Conservation (phyloP, 108 stramenopile genomes). For the Fragilariopsis cylindrus region DNA sequence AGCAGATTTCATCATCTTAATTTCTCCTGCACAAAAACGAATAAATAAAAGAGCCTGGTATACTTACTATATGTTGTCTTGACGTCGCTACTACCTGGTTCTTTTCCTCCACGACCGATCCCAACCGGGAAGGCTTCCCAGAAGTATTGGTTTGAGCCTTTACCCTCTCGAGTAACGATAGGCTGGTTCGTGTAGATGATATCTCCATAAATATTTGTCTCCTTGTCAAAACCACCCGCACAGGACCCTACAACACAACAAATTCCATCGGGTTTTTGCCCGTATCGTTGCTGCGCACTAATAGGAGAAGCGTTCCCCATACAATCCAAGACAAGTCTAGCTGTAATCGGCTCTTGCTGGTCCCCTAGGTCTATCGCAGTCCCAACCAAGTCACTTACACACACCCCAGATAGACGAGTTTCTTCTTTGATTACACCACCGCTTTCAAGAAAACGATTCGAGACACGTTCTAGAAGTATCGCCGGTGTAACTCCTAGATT, state of each 20-base stretch:
- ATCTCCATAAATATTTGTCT: conserved; percentile 81
- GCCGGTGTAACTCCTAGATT: conserved; percentile 79
- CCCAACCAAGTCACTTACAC: conserved; percentile 65
- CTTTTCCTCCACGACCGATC: conserved; percentile 65
- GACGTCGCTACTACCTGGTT: conserved; percentile 64
- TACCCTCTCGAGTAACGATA: conserved; percentile 47
- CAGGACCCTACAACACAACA: conserved; percentile 90
- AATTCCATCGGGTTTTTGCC: conserved; percentile 85
- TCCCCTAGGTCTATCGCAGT: conserved; percentile 75
- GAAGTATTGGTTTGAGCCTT: conserved; percentile 87
- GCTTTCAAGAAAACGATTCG: conserved; percentile 47
- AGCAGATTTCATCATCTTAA: not conserved
- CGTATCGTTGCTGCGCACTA: conserved; percentile 79
- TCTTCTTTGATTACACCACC: conserved; percentile 70
- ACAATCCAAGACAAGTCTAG: conserved; percentile 88
- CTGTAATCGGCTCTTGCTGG: conserved; percentile 64
- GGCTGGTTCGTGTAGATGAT: conserved; percentile 92
- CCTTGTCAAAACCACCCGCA: conserved; percentile 79
- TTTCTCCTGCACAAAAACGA: not conserved
- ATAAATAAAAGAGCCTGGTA: not conserved
- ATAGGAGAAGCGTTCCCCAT: conserved; percentile 95
- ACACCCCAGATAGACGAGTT: conserved; percentile 67
- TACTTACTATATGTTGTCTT: conserved; percentile 75
- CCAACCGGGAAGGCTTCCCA: conserved; percentile 97
- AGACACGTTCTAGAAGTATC: conserved; percentile 58